phyloP scores from a whole-genome alignment of 768 basidiomycete species.

The Tubosaeta sp. region DNA sequence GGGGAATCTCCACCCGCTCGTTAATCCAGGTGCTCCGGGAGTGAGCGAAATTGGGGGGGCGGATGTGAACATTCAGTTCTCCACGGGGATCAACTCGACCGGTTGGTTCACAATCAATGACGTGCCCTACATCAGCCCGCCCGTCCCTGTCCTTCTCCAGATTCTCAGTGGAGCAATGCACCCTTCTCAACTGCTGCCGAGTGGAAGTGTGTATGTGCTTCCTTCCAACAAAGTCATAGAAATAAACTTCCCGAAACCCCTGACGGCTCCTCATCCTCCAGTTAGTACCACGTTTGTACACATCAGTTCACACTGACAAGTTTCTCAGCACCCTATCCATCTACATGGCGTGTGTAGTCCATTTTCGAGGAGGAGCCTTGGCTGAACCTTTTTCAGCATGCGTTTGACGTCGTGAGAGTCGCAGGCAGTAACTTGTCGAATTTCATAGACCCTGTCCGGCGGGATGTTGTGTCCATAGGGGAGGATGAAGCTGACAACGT shows the following conservation, averaged over 20 bases:
- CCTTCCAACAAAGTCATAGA: constrained; percentile 41
- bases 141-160: constrained; percentile 49
- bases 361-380: neutral
- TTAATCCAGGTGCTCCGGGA: constrained; percentile 32
- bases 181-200: constrained; percentile 43
- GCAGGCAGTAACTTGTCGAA: constrained; percentile 24
- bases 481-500: constrained; percentile 36
- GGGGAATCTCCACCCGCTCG: constrained; percentile 34
- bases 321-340: constrained; percentile 30
- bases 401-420: constrained; percentile 29
- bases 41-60: constrained; percentile 31
- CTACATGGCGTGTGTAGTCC: constrained; percentile 31
- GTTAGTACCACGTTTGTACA: constrained; percentile 9
- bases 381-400: constrained; percentile 19
- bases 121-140: constrained; percentile 34
- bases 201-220: constrained; percentile 41
- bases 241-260: constrained; percentile 36
- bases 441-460: constrained; percentile 29
- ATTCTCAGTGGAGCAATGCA: constrained; percentile 47
- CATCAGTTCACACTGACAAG: neutral
- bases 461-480: constrained; percentile 23
- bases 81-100: neutral
- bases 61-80: constrained; percentile 32
- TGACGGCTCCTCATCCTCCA: constrained; percentile 18
- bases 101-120: constrained; percentile 20